Evolutionary conservation across 2,329 filamentous ascomycete genomes (phyloP).

Genomic region (Colletotrichum endophyticum): DNA sequence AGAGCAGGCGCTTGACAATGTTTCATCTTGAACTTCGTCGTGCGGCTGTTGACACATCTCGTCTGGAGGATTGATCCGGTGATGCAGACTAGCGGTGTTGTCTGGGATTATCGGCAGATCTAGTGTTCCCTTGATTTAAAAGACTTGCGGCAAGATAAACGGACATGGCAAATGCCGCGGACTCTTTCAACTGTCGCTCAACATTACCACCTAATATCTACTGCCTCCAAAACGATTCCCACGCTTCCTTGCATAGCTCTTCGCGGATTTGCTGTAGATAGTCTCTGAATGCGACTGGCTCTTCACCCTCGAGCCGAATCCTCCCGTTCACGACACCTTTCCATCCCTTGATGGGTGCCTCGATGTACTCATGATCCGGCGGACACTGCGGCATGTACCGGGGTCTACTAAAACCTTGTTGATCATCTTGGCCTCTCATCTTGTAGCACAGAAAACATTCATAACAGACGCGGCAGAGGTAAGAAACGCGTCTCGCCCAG

Average conservation of each 20-base stretch:
- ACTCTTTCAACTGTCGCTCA: too few species aligned
- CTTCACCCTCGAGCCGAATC: constrained; percentile 22
- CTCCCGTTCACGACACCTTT: constrained; percentile 24
- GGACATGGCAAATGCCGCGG: too few species aligned
- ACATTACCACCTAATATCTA: too few species aligned
- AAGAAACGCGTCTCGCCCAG: constrained; percentile 22
- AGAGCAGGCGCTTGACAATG: too few species aligned
- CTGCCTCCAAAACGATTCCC: too few species aligned
- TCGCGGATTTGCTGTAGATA: constrained; percentile 17
- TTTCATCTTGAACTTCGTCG: too few species aligned
- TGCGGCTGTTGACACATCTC: too few species aligned
- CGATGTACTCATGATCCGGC: constrained; percentile 25
- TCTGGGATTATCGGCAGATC: too few species aligned
- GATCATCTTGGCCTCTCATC: constrained; percentile 3
- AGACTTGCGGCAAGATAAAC: too few species aligned
- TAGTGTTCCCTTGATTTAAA: too few species aligned
- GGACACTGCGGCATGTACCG: constrained; percentile 6
- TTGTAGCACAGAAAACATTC: constrained; percentile 24
- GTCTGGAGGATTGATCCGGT: too few species aligned
- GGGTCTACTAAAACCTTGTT: neutral
- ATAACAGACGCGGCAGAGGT: constrained; percentile 26
- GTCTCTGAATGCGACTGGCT: constrained; percentile 18
- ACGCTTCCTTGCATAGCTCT: constrained; percentile 21
- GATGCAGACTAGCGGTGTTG: too few species aligned
- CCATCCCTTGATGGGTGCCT: constrained; percentile 26